Evolutionary conservation across 1,284 basidiomycete genomes (phyloP).

Genomic region (Malassezia cuniculi): DNA sequence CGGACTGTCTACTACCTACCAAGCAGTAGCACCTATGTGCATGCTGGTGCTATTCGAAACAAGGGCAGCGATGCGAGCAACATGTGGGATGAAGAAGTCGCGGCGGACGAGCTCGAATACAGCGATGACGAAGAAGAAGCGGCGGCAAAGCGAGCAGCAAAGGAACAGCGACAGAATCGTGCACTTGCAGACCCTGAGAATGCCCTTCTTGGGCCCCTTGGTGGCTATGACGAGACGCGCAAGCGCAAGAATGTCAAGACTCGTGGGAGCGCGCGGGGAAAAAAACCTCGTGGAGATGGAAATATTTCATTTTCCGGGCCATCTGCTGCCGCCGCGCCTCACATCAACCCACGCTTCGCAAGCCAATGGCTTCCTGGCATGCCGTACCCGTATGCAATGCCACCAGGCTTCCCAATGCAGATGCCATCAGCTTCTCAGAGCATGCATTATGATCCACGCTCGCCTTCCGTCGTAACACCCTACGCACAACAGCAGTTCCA

Average conservation of each 20-base stretch:
- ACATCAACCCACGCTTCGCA: slow-evolving; percentile 13
- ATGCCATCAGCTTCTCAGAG: neutral
- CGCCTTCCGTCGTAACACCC: too few species aligned
- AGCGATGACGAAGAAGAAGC: slow-evolving; percentile 78
- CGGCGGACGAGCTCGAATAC: slow-evolving; percentile 71
- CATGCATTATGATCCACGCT: neutral
- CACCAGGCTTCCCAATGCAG: neutral
- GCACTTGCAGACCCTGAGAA: slow-evolving; percentile 4
- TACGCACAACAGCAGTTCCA: too few species aligned
- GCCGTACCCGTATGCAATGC: too few species aligned
- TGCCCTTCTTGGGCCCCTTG: slow-evolving; percentile 9
- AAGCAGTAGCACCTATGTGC: slow-evolving; percentile 61
- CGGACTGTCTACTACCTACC: slow-evolving; percentile 61
- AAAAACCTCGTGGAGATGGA: too few species aligned
- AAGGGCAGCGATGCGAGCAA: slow-evolving; percentile 87
- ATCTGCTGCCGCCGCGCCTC: too few species aligned
- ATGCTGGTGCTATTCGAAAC: slow-evolving; percentile 54
- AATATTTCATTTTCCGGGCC: too few species aligned
- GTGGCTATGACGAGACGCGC: too few species aligned
- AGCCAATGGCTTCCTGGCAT: slow-evolving; percentile 6
- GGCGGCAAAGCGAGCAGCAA: slow-evolving; percentile 50
- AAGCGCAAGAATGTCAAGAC: too few species aligned
- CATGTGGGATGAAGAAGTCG: slow-evolving; percentile 74
- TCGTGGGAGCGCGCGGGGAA: too few species aligned
- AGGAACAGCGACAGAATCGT: slow-evolving; percentile 15